Percentiles rank a stretch among this genome's conserved stretches.
Conservation (phyloP, 2,329 filamentous ascomycete species). For the Talaromyces pinophilus region DNA sequence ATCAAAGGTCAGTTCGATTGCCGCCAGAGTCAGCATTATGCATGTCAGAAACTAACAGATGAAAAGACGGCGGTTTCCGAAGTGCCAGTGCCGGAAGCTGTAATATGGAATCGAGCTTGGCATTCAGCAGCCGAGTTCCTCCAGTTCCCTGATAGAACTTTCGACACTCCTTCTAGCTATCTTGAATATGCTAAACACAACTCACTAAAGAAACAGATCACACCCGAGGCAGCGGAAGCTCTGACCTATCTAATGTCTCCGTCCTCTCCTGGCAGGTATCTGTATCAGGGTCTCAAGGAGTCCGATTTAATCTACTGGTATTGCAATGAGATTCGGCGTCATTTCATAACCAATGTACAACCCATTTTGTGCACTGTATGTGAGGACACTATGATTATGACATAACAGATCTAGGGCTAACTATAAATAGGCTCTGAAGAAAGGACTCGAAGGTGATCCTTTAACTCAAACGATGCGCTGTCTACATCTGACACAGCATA, state of each 20-base stretch:
- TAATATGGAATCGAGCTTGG: constrained; percentile 45
- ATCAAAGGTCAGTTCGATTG: neutral
- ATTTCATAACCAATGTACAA: constrained; percentile 45
- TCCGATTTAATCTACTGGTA: constrained; percentile 46
- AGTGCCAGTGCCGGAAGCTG: constrained; percentile 32
- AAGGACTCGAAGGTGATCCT: constrained; percentile 28
- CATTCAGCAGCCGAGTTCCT: constrained; percentile 44
- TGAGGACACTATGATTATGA: neutral
- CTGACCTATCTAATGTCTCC: constrained; percentile 36
- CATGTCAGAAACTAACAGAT: neutral
- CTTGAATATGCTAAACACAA: constrained; percentile 32
- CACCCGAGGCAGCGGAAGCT: constrained; percentile 36
- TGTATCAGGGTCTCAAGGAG: constrained; percentile 26
- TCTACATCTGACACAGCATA: constrained; percentile 38
- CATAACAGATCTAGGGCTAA: neutral
- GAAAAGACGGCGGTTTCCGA: constrained; percentile 2
- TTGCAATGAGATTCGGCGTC: constrained; percentile 44
- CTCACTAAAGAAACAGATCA: constrained; percentile 31
- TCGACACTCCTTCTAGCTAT: constrained; percentile 30
- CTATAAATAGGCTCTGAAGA: constrained; percentile 30
- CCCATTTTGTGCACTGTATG: constrained; percentile 38
- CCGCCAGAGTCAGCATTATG: neutral
- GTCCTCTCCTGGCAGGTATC: constrained; percentile 25
- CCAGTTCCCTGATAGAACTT: constrained; percentile 38
- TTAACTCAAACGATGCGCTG: constrained; percentile 38